These are phyloP conservation scores for Ziziphus jujuba DNA, from an alignment of 306 rosid species.

Conservation along the genomic window DNA sequence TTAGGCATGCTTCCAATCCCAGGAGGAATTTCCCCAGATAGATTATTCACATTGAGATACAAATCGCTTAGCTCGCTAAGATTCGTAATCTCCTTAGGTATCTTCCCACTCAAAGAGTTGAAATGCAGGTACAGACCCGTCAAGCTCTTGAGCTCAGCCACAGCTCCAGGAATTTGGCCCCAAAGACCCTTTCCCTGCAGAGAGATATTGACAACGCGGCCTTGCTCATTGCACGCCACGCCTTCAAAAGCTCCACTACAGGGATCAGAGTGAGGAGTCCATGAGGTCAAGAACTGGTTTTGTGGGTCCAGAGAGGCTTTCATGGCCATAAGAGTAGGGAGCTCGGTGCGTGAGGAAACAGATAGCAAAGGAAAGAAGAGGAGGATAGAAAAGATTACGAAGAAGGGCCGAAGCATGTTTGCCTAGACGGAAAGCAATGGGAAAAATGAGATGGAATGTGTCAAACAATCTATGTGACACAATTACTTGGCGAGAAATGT, in stretches of 20 bases:
- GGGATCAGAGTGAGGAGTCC: slow-evolving; percentile 37
- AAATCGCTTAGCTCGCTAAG: slow-evolving; percentile 41
- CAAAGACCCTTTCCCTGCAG: slow-evolving; percentile 52
- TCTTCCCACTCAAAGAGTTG: slow-evolving; percentile 44
- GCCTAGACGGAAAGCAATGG: slow-evolving; percentile 19
- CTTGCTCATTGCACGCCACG: slow-evolving; percentile 49
- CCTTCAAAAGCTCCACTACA: slow-evolving; percentile 50
- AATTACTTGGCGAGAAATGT: neutral
- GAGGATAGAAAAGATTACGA: slow-evolving; percentile 20
- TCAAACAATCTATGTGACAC: no score
- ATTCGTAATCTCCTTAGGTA: slow-evolving; percentile 41
- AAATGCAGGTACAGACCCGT: slow-evolving; percentile 55
- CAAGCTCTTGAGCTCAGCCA: slow-evolving; percentile 45
- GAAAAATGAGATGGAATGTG: neutral
- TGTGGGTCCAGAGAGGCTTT: slow-evolving; percentile 53
- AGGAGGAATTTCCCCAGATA: slow-evolving; percentile 46
- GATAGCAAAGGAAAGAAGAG: slow-evolving; percentile 21
- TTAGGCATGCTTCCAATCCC: slow-evolving; percentile 41
- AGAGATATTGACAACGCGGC: slow-evolving; percentile 46
- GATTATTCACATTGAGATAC: slow-evolving; percentile 52
- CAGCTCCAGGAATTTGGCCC: slow-evolving; percentile 43
- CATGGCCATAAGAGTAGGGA: slow-evolving; percentile 36
- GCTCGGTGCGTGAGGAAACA: slow-evolving; percentile 35
- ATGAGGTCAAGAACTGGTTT: slow-evolving; percentile 40
- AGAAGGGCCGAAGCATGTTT: slow-evolving; percentile 35